A percentile compares a stretch with the other conserved stretches of the same genome.
Evolutionary conservation across 2,329 filamentous ascomycete genomes (phyloP).

Genomic region (Oidium heveae): DNA sequence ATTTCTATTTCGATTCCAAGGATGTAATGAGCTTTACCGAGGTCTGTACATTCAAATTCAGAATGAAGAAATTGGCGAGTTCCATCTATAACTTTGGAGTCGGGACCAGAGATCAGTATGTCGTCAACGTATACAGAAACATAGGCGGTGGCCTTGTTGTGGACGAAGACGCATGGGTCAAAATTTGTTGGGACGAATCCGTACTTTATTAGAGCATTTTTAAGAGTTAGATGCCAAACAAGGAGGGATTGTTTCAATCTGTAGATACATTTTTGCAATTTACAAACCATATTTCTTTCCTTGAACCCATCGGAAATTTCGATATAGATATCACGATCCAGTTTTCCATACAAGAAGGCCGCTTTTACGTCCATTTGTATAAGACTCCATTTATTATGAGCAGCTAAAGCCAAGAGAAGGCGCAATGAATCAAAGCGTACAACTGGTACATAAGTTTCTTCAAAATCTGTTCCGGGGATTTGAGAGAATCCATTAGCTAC

Average conservation of each 20-base stretch:
- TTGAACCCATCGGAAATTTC: not conserved
- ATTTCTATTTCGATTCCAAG: not conserved
- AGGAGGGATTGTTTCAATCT: not conserved
- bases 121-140: no score
- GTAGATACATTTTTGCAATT: not conserved
- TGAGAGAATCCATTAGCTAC: not conserved
- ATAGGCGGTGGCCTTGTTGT: not conserved
- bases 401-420: not conserved
- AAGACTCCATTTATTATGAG: not conserved
- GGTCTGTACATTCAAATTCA: not conserved
- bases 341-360: not conserved
- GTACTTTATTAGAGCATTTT: not conserved
- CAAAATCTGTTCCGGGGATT: not conserved
- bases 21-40: not conserved
- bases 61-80: not conserved
- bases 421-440: no score
- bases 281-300: not conserved
- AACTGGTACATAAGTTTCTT: not conserved
- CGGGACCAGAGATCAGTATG: no score
- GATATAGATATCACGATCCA: no score
- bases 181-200: no score
- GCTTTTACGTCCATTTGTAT: not conserved
- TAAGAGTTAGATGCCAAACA: not conserved
- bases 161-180: not conserved
- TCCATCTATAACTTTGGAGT: not conserved